Base-by-base conservation (phyloP, 179 eudicot genomes). In the Sideroxylon spinosum region DNA sequence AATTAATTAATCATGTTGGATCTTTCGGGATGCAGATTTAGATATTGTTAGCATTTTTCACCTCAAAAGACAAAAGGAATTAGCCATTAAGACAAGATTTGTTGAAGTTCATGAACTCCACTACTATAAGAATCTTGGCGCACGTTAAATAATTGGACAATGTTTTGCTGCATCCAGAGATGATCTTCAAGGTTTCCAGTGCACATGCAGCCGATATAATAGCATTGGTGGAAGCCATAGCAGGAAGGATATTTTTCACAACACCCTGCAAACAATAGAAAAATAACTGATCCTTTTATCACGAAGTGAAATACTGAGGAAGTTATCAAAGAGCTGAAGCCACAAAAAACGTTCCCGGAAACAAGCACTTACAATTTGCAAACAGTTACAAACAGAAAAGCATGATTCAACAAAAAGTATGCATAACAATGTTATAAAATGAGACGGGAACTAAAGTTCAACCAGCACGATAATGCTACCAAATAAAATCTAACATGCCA, bases 151-250 rank as follows among this genome's bases (percentile, higher is more conserved):
- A 95, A 84, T 95, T 95, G 64, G 95, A 89, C 76, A 95, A 82
- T 55, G 97, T 87, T 87, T 92, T 95, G 88, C 99, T 91, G 90
- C 99, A 95, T 80, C 94, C 99, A 61, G 98, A 83, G 76, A 85
- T 92, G 74, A 95, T 87, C 88, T 95, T 95, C 89, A 95, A 85
- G 63, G 99, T 91, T 87, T 93, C 99, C 57, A 93, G 82, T 26
- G 98, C 82, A 65, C 99, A 95, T 32, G 98, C 92, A 75, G 99
- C 98, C n/a, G 99, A 93, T 84, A 95, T 90, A 66, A 95, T 89
- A 71, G 98, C 99, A 86, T 95, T 95, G 53, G 99, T 95, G 46
- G 98, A 95, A 80, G 99, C 99, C 79, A 95, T 95, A 77, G 99
- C 98, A 66, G 99, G 99, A 74, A 95, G 91, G 66, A 95, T 95